Evolutionary conservation across 1,284 basidiomycete species (phyloP), one percentile per base, ranked within the genome.

Genomic region (Megacollybia platyphylla): DNA sequence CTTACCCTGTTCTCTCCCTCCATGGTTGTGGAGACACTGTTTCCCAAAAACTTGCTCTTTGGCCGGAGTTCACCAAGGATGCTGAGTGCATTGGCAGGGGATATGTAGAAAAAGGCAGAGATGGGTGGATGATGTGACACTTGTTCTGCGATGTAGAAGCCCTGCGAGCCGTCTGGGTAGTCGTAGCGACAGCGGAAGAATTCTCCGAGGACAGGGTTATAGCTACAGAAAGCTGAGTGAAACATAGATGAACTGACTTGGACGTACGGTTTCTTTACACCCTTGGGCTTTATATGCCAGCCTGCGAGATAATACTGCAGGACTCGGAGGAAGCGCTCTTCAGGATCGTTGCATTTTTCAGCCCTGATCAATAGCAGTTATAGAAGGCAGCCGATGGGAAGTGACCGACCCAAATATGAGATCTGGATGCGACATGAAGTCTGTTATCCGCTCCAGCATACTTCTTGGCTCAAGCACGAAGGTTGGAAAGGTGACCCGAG

Each of bases 211-310:
- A 97, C 76, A 24, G 96, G 94, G 60, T 98, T 99, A 63, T 97
- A 97, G 48, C 87, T 90, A 55, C 15, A 15, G 15, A 15, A 31
- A 41, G 11, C 51, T n/a, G 46, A 51, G 32, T 49, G 20, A 31
- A 40, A 37, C 36, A 28, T 34, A 5, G 7, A 34, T 5, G 15
- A 7, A 17, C 3, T 34, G 3, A 44, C 36, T 38, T 32, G 36
- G 44, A 70, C 83, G 63, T 55, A 92, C 76, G 94, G 94, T 68
- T 98, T 98, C 84, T 98, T 98, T 50, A 98, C 96, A 43, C 94
- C 94, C 63, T 92, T 96, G 34, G 94, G 93, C 65, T 98, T 97
- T 67, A 97, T 96, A 63, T 98, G 96, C 94, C 94, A 99, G 36
- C 94, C 94, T n/a, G 89, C 87, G 36, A 97, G 80, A 59, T 97